Percentiles rank a stretch among this genome's conserved stretches.
Conservation (phyloP, 805 yeast species). For the Saturnispora galanensis region DNA sequence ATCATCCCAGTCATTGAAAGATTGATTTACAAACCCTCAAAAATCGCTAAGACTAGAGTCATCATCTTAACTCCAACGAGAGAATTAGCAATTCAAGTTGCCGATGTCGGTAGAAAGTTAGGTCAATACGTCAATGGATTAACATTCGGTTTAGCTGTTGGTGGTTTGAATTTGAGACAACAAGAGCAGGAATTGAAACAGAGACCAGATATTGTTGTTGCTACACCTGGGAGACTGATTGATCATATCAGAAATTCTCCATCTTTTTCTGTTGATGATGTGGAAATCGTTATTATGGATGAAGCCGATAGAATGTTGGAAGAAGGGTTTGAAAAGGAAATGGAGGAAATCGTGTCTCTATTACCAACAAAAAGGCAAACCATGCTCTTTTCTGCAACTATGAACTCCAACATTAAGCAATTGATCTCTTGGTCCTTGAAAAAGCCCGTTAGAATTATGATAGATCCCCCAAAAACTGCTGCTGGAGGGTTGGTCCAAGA, state of each 20-base stretch:
- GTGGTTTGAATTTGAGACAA: conserved; percentile 90
- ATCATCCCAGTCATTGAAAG: conserved; percentile 94
- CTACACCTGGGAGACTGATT: conserved; percentile 97
- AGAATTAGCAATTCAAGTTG: conserved; percentile 93
- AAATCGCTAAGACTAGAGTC: conserved; percentile 81
- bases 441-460: conserved; percentile 90
- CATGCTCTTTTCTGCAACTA: conserved; percentile 90
- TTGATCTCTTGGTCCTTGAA: conserved; percentile 79
- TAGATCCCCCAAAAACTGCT: conserved; percentile 92
- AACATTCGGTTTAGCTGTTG: conserved; percentile 92
- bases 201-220: conserved; percentile 93
- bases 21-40: conserved; percentile 77
- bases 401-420: conserved; percentile 88
- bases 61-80: conserved; percentile 91
- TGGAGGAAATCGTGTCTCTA: conserved; percentile 78
- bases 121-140: conserved; percentile 67
- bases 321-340: conserved; percentile 95
- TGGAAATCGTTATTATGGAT: conserved; percentile 88
- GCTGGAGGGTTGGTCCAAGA: conserved; percentile 88
- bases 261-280: conserved; percentile 79
- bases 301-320: conserved; percentile 99
- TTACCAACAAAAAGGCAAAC: conserved; percentile 92
- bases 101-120: conserved; percentile 83
- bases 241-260: conserved; percentile 96
- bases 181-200: conserved; percentile 91